Base-by-base conservation (phyloP, 805 yeast species). In the Hyphopichia homilentoma region DNA sequence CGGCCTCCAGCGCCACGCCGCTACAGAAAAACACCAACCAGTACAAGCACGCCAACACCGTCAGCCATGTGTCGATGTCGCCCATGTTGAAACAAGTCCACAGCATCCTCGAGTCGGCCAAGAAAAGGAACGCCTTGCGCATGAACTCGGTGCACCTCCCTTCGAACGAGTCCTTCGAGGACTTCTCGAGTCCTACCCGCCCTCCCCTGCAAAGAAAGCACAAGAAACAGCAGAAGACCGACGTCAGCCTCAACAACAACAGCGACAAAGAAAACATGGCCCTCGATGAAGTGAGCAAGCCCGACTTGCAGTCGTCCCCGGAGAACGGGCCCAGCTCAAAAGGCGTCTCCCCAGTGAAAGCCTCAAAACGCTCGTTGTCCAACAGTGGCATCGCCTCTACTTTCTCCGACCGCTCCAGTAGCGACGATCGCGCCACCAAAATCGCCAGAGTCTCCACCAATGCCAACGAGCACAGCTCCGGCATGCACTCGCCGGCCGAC, bases 381-480 rank as follows among this genome's bases (percentile, higher is more conserved):
- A n/a, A n/a, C n/a, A n/a, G n/a, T n/a, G n/a, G n/a, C n/a, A n/a
- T n/a, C n/a, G n/a, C n/a, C n/a, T n/a, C n/a, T n/a, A n/a, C n/a
- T n/a, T n/a, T n/a, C n/a, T n/a, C n/a, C n/a, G n/a, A n/a, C n/a
- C n/a, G n/a, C n/a, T n/a, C n/a, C n/a, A n/a, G n/a, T n/a, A n/a
- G n/a, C n/a, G n/a, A n/a, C n/a, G n/a, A n/a, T n/a, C n/a, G n/a
- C n/a, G 35, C 41, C 3, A 40, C 32, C 16, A 52, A 51, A 27
- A 45, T 50, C n/a, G 42, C 55, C 4, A 48, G 41, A 27, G 40
- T 50, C 4, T 35, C 41, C 13, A 47, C 51, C 17, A 49, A 43
- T 31, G 57, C 52, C 2, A 47, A 46, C 31, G 42, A 36, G 4
- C 21, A 17, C 9, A 32, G 35, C n/a, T 26, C 30, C 6, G 20